Percentiles rank a stretch among this genome's conserved stretches.
Evolutionary conservation across 768 basidiomycete genomes (phyloP).

Genomic region (Floccularia luteovirens): DNA sequence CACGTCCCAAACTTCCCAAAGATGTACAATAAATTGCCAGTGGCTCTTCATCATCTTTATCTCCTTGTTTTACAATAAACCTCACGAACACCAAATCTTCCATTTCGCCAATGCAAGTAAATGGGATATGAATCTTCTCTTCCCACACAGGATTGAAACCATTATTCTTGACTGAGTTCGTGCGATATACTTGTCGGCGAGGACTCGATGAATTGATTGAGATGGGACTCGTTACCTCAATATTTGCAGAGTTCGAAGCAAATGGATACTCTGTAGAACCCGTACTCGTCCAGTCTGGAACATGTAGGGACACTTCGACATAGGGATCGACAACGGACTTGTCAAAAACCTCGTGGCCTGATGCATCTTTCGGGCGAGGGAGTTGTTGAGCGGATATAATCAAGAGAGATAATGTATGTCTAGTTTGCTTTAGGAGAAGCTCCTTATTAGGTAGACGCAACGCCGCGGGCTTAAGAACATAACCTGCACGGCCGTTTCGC

Average conservation of each 20-base stretch:
- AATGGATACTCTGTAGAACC: slow-evolving; percentile 1
- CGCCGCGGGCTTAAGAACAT: slow-evolving; percentile 82
- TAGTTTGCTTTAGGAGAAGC: slow-evolving; percentile 38
- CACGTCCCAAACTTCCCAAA: slow-evolving; percentile 67
- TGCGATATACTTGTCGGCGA: slow-evolving; percentile 36
- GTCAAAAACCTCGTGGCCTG: slow-evolving; percentile 57
- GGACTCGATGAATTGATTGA: no score
- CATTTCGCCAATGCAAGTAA: slow-evolving; percentile 75
- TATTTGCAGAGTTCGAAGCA: slow-evolving; percentile 7
- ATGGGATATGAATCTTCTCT: slow-evolving; percentile 60
- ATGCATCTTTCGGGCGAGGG: slow-evolving; percentile 65
- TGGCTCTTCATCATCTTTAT: slow-evolving; percentile 50
- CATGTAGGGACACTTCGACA: slow-evolving; percentile 67
- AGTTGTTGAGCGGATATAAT: slow-evolving; percentile 87
- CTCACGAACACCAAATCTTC: slow-evolving; percentile 80
- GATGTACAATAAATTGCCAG: slow-evolving; percentile 74
- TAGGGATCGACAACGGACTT: slow-evolving; percentile 54
- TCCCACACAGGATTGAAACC: slow-evolving; percentile 95
- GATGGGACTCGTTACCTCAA: no score
- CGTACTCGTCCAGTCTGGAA: slow-evolving; percentile 58
- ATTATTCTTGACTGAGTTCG: slow-evolving; percentile 74
- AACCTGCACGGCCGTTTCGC: slow-evolving; percentile 83
- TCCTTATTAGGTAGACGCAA: slow-evolving; percentile 61
- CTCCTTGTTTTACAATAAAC: slow-evolving; percentile 70
- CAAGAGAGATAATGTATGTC: slow-evolving; percentile 26